Evolutionary conservation across 2,329 filamentous ascomycete species (phyloP).

Genomic region (Fusarium anguioides): DNA sequence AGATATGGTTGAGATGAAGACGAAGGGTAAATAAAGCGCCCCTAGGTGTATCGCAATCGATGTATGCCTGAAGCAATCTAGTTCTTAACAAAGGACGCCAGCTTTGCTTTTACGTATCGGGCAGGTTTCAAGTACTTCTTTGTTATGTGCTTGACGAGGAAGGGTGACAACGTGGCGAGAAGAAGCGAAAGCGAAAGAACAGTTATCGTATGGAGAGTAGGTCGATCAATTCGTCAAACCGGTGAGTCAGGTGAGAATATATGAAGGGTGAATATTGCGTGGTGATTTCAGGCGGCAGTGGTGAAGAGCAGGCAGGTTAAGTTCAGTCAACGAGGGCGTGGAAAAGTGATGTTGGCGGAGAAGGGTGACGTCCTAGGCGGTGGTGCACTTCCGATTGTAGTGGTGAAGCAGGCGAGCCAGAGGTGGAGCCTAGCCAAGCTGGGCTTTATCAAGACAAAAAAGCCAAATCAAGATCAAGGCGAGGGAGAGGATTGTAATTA

Average conservation of each 20-base stretch:
- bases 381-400: slow-evolving; percentile 14
- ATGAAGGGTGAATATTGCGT: slow-evolving; percentile 13
- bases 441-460: slow-evolving; percentile 29
- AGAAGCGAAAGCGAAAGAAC: slow-evolving; percentile 28
- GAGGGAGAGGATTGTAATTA: slow-evolving; percentile 19
- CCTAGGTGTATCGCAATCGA: neutral
- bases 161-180: slow-evolving; percentile 30
- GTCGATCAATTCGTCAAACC: slow-evolving; percentile 12
- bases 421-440: slow-evolving; percentile 39
- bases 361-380: slow-evolving; percentile 28
- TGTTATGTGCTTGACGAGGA: slow-evolving; percentile 5
- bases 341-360: slow-evolving; percentile 6
- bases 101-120: neutral
- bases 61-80: neutral
- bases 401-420: slow-evolving; percentile 32
- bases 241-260: slow-evolving; percentile 12
- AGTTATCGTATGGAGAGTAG: slow-evolving; percentile 1
- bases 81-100: neutral
- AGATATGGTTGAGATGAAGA: slow-evolving; percentile 37
- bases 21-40: slow-evolving; percentile 10
- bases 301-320: neutral
- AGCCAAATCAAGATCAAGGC: slow-evolving; percentile 17
- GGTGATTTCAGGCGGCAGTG: slow-evolving; percentile 5
- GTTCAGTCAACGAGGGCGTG: slow-evolving; percentile 8
- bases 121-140: neutral